Evolutionary conservation across 2,329 filamentous ascomycete genomes (phyloP).

Genomic region (Fusarium nodosum): DNA sequence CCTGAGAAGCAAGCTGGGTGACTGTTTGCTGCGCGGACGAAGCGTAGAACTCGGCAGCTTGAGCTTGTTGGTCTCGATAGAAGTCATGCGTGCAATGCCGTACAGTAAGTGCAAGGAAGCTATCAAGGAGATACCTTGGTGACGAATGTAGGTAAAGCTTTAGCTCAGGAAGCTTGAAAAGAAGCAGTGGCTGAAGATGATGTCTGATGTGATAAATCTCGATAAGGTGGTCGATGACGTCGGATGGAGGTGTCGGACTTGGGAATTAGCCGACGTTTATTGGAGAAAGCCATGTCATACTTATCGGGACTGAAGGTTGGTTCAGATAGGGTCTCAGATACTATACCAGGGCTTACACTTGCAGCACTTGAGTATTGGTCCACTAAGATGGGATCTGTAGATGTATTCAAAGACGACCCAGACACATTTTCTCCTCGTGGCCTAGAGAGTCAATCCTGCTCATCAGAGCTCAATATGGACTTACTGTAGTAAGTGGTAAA

Average conservation of each 20-base stretch:
- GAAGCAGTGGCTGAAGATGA: conserved; percentile 18
- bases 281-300: fast-evolving
- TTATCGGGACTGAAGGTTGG: not conserved
- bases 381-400: not conserved
- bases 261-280: fast-evolving
- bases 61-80: not conserved
- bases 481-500: conserved; percentile 16
- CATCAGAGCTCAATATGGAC: fast-evolving
- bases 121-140: not conserved
- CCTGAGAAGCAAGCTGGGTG: not conserved
- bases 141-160: not conserved
- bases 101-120: conserved; percentile 16
- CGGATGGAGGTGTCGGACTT: not conserved
- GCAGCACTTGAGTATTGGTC: not conserved
- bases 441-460: not conserved
- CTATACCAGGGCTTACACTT: not conserved
- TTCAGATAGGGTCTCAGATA: not conserved
- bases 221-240: conserved; percentile 2
- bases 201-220: conserved; percentile 14
- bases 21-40: conserved; percentile 8
- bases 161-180: not conserved
- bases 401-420: not conserved
- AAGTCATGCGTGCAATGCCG: not conserved
- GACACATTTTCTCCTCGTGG: not conserved
- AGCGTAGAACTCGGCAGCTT: not conserved